phyloP scores from a whole-genome alignment of 192 early-diverging fungal species.

The Funneliformis mosseae region DNA sequence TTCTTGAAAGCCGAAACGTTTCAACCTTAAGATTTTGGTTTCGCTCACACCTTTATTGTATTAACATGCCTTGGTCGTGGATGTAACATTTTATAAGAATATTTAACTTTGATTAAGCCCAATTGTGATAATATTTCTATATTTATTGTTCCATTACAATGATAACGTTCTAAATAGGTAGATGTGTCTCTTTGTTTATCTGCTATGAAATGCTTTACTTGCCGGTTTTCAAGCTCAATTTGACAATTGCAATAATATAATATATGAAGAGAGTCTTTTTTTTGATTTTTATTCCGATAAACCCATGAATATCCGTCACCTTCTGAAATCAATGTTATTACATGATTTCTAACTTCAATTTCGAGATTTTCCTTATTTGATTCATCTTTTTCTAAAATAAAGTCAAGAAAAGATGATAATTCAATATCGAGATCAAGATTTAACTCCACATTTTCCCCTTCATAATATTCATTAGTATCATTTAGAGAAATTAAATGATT shows the following conservation, averaged over 20 bases:
- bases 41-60: no score
- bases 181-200: background rate
- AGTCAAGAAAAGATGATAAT: background rate
- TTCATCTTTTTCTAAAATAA: background rate
- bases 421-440: background rate
- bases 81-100: background rate
- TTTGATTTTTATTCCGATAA: background rate
- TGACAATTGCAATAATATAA: background rate
- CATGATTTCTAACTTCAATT: background rate
- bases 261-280: background rate
- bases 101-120: background rate
- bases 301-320: slow-evolving; percentile 33
- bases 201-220: background rate
- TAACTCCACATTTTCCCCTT: background rate
- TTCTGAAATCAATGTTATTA: background rate
- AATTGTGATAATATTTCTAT: background rate
- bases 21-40: no score
- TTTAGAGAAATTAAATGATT: background rate
- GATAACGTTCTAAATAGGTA: background rate
- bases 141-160: background rate
- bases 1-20: no score
- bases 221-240: background rate
- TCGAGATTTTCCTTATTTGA: background rate
- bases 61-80: background rate
- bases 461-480: background rate